Conservation (phyloP, 2,329 filamentous ascomycete species). For the Aspergillus sergii region DNA sequence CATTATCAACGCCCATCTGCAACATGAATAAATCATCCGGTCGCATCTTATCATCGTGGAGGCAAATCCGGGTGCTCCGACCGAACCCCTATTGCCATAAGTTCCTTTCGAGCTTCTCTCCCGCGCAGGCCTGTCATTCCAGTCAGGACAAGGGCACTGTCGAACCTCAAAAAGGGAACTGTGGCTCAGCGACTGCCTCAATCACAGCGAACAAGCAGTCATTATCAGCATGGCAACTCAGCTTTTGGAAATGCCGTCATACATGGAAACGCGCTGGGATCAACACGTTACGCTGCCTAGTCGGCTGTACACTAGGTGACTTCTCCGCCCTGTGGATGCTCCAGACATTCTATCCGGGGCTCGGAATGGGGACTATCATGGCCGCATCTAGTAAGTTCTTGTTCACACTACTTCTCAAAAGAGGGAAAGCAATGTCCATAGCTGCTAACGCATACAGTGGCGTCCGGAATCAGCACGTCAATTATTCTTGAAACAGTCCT, state of each 20-base stretch:
- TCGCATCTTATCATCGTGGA: neutral
- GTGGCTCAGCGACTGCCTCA: neutral
- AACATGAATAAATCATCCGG: neutral
- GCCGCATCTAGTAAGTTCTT: conserved; percentile 50
- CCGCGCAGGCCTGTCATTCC: neutral
- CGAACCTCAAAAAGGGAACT: neutral
- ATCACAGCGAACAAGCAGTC: neutral
- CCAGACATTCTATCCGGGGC: conserved; percentile 50
- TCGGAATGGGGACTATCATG: conserved; percentile 56
- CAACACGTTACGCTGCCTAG: conserved; percentile 59
- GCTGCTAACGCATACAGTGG: conserved; percentile 43
- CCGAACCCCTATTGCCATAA: neutral
- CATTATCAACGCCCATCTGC: neutral
- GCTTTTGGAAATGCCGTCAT: conserved; percentile 39
- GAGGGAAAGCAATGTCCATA: neutral
- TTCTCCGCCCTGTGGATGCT: conserved; percentile 61
- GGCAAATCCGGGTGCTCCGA: neutral
- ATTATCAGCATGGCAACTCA: neutral
- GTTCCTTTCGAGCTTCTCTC: neutral
- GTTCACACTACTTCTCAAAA: too few relatives aligned
- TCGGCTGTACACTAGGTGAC: conserved; percentile 60
- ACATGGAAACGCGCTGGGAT: conserved; percentile 55
- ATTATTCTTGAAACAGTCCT: conserved; percentile 57
- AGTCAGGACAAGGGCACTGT: neutral
- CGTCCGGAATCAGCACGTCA: conserved; percentile 55